These are phyloP conservation scores for Hyaloscypha finlandica DNA, from an alignment of 495 filamentous ascomycete genomes.

Conservation along the genomic window DNA sequence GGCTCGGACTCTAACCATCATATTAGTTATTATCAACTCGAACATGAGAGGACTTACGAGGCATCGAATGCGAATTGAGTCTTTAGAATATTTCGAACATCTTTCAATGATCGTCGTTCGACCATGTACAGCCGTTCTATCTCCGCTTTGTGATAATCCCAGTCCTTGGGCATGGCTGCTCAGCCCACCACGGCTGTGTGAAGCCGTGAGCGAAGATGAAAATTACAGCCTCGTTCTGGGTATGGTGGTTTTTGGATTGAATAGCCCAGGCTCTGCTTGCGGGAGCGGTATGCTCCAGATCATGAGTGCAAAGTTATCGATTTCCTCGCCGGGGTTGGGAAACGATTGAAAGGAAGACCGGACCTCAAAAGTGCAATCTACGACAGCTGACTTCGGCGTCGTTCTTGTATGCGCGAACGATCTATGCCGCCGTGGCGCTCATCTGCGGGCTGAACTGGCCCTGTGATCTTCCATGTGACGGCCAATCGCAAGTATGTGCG, in stretches of 20 bases:
- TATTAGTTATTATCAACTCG: background rate
- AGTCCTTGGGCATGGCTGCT: slow-evolving; percentile 18
- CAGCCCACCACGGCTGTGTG: background rate
- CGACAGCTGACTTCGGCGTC: too few relatives aligned
- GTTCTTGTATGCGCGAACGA: background rate
- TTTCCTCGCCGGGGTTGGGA: too few relatives aligned
- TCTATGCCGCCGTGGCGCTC: background rate
- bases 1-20: slow-evolving; percentile 6
- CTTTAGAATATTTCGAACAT: slow-evolving; percentile 17
- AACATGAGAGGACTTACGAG: slow-evolving; percentile 12
- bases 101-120: slow-evolving; percentile 9
- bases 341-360: too few relatives aligned
- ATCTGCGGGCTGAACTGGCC: background rate
- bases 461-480: background rate
- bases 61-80: slow-evolving; percentile 8
- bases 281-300: too few relatives aligned
- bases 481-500: background rate
- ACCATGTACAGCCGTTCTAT: slow-evolving; percentile 21
- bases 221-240: too few relatives aligned
- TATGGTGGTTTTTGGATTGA: too few relatives aligned
- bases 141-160: slow-evolving; percentile 16
- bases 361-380: too few relatives aligned
- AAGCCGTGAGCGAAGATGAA: background rate
- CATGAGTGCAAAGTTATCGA: too few relatives aligned
- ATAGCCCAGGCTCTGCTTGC: too few relatives aligned